A percentile compares a stretch with the other conserved stretches of the same genome.
Evolutionary conservation across 306 rosid species (phyloP).

Genomic region (Cicer judaicum): DNA sequence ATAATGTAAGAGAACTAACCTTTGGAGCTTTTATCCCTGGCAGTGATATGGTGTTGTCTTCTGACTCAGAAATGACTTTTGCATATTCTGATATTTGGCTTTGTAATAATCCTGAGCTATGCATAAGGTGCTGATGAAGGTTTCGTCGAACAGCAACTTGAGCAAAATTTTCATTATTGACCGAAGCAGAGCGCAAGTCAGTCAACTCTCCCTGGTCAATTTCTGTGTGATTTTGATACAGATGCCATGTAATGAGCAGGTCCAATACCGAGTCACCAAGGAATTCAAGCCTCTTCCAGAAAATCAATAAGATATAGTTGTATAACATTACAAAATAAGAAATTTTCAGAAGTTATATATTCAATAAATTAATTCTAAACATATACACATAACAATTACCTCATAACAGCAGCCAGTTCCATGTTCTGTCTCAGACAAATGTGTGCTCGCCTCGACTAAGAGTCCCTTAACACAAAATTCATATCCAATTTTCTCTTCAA

Average conservation of each 20-base stretch:
- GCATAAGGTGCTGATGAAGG: constrained; percentile 79
- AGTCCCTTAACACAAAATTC: constrained; percentile 84
- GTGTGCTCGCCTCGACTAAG: constrained; percentile 82
- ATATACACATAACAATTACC: constrained; percentile 53
- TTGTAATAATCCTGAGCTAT: constrained; percentile 66
- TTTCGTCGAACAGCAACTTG: constrained; percentile 75
- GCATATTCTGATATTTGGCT: constrained; percentile 78
- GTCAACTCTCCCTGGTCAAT: constrained; percentile 91
- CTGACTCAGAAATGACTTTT: constrained; percentile 56
- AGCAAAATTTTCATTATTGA: constrained; percentile 86
- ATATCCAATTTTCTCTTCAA: constrained; percentile 76
- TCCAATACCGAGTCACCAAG: constrained; percentile 94
- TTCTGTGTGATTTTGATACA: constrained; percentile 66
- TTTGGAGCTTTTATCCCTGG: constrained; percentile 72
- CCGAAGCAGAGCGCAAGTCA: constrained; percentile 93
- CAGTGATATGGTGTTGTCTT: constrained; percentile 42
- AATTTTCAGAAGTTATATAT: constrained; percentile 33
- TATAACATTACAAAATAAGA: constrained; percentile 34
- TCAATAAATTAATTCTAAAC: constrained; percentile 28
- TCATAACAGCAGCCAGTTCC: constrained; percentile 74
- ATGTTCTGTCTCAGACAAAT: constrained; percentile 65
- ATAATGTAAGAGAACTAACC: constrained; percentile 54
- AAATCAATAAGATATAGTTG: constrained; percentile 41
- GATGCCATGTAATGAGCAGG: constrained; percentile 86
- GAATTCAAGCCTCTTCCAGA: constrained; percentile 88